phyloP scores from a whole-genome alignment of 108 stramenopile species.

The Hondaea fermentalgiana region DNA sequence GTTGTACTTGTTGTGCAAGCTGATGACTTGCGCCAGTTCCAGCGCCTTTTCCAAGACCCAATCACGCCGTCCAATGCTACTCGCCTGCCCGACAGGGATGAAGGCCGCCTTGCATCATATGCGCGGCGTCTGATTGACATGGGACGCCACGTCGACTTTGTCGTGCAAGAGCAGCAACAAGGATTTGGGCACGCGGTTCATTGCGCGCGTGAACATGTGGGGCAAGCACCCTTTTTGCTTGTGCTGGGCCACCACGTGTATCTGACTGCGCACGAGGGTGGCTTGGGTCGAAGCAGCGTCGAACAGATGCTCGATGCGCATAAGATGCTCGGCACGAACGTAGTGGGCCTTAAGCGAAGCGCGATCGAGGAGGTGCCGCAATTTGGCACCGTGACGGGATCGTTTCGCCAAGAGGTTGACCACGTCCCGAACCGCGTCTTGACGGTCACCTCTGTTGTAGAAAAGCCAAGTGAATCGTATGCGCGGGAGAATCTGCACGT shows the following conservation, averaged over 20 bases:
- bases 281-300: not conserved
- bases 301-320: conserved; percentile 1
- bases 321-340: not conserved
- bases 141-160: not conserved
- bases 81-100: not conserved
- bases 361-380: not conserved
- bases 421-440: not conserved
- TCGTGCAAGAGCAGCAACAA: not conserved
- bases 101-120: not conserved
- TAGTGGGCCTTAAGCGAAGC: not conserved
- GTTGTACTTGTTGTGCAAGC: not conserved
- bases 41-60: not conserved
- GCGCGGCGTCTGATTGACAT: conserved; percentile 10
- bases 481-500: not conserved
- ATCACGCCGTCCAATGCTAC: not conserved
- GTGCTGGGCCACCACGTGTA: conserved; percentile 23
- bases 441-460: not conserved
- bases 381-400: not conserved
- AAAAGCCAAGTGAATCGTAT: not conserved
- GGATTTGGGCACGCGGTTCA: conserved; percentile 21
- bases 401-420: not conserved
- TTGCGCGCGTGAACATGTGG: not conserved
- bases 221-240: not conserved
- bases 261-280: not conserved
- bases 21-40: not conserved